Base-by-base conservation (phyloP, 208 protist species). In the Trypanosoma boissoni region DNA sequence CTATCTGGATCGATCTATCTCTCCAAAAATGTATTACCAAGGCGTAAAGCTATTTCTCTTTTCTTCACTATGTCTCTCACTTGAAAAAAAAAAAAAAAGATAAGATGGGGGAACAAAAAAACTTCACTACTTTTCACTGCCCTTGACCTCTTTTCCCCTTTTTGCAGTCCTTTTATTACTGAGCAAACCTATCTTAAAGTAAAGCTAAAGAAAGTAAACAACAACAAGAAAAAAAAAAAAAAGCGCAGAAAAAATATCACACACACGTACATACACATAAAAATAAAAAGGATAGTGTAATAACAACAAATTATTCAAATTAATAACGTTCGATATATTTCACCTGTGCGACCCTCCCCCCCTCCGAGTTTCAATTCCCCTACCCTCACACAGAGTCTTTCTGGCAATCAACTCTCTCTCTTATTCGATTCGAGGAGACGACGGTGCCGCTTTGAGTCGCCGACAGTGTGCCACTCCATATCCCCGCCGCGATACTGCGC, bases 391-490 rank as follows among this genome's bases (percentile, higher is more conserved):
- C n/a, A n/a, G n/a, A n/a, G n/a, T n/a, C 23, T 46, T 20, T 51
- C 16, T 36, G 23, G 28, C 5, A 34, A n/a, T 34, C 16, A 2
- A 26, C 2, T 34, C 21, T 43, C 41, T 48, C 37, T 29, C 24
- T 26, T 20, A 29, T 64, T 61, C 26, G 56, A 60, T 55, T 66
- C 56, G 8, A 75, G 31, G 1, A 74, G 16, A 27, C 27, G 43
- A 23, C 53, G 66, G 31, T 69, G 72, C 37, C 72, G 58, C 31
- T 68, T 61, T 2, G 65, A 63, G 2, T 70, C 58, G 9, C 72
- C 66, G 7, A 78, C 45, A 20, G 8, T 46, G 28, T 55, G 57
- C 72, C 72, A 78, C 2, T 61, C 55, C 18, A 78, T 39, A 23
- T 59, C 39, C 12, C 72, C 72, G 28, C 41, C 34, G 1, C 66